Conservation (phyloP, 139 green algal genomes). For the Chlamydomonas sp. region DNA sequence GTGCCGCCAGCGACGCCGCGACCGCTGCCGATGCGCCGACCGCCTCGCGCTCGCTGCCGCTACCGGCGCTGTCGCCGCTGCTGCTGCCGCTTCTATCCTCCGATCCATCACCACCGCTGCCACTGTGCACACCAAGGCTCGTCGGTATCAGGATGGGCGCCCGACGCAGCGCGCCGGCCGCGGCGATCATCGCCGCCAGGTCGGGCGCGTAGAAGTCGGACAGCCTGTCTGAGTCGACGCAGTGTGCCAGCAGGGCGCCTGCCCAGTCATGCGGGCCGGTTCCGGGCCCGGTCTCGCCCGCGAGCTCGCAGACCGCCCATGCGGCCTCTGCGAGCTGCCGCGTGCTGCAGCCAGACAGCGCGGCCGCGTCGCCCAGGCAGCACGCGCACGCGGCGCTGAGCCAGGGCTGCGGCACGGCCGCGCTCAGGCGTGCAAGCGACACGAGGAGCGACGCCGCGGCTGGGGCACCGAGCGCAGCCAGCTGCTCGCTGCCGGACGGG, state of each 20-base stretch:
- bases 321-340: not conserved
- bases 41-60: no score
- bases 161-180: not conserved
- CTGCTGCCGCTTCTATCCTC: not conserved
- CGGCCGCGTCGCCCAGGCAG: not conserved
- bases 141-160: not conserved
- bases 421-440: no score
- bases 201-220: conserved; percentile 9
- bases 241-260: not conserved
- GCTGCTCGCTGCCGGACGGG: no score
- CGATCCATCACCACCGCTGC: not conserved
- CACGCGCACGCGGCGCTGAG: no score
- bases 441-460: no score
- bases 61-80: no score
- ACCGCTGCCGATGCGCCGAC: no score
- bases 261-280: not conserved
- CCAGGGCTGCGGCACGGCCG: no score
- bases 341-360: not conserved
- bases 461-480: no score
- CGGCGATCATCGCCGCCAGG: not conserved
- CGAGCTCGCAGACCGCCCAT: conserved; percentile 9
- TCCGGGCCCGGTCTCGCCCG: not conserved
- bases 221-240: not conserved
- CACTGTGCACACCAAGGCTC: not conserved
- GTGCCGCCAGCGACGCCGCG: not conserved